A percentile compares a stretch with the other conserved stretches of the same genome.
phyloP scores from a whole-genome alignment of 1,284 basidiomycete genomes.

The Cutaneotrichosporon daszewskae region DNA sequence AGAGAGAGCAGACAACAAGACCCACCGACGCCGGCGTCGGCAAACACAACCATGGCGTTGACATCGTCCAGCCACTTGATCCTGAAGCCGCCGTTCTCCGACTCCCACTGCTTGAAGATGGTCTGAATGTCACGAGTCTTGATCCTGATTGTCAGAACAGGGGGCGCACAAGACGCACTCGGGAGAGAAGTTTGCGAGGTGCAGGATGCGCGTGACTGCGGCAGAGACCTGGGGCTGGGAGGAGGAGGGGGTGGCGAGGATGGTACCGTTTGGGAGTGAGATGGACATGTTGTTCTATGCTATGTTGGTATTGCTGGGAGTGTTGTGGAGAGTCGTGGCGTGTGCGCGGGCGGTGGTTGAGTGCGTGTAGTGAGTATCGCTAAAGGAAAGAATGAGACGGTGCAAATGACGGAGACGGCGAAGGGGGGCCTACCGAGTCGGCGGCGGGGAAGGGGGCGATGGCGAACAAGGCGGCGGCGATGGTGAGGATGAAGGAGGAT shows the following conservation, averaged over 20 bases:
- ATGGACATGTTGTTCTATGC: conserved; percentile 36
- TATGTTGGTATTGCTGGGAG: not conserved
- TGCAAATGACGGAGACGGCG: too few relatives aligned
- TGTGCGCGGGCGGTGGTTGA: too few relatives aligned
- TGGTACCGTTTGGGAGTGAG: conserved; percentile 45
- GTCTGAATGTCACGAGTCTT: conserved; percentile 95
- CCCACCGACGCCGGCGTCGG: conserved; percentile 53
- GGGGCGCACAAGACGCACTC: conserved; percentile 48
- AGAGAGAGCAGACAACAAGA: conserved; percentile 11
- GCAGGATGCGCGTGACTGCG: conserved; percentile 90
- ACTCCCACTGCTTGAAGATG: conserved; percentile 86
- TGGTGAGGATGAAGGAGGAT: too few relatives aligned
- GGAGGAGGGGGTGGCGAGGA: conserved; percentile 36
- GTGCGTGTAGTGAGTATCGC: not conserved
- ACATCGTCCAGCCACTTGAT: conserved; percentile 99
- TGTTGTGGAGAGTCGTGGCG: not conserved
- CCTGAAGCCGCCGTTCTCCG: conserved; percentile 82
- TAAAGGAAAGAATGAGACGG: not conserved
- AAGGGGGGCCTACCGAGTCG: too few relatives aligned
- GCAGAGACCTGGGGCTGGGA: conserved; percentile 60
- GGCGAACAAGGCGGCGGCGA: too few relatives aligned
- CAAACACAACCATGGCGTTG: conserved; percentile 90
- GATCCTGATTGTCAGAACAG: conserved; percentile 49
- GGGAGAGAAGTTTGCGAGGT: conserved; percentile 82
- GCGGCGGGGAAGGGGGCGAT: too few relatives aligned